Evolutionary conservation across 306 rosid species (phyloP).

Genomic region (Gleditsia sinensis): DNA sequence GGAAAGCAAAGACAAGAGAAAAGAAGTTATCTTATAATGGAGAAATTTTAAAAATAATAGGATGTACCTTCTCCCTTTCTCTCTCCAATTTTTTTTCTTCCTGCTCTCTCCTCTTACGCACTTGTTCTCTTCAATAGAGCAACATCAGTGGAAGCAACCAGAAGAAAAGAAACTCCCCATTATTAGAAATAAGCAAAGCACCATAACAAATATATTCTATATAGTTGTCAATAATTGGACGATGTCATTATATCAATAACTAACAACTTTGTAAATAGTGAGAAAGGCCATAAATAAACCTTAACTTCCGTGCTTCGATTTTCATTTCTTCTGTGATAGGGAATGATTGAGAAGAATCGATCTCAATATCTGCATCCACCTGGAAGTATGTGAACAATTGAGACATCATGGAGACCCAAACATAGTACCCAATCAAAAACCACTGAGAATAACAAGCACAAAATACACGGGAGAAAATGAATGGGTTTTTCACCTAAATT

Average conservation of each 20-base stretch:
- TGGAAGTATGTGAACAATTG: constrained; percentile 39
- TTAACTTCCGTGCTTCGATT: constrained; percentile 59
- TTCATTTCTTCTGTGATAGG: constrained; percentile 62
- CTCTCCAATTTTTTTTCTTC: constrained; percentile 49
- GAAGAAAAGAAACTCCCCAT: constrained; percentile 12
- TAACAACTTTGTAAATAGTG: not conserved
- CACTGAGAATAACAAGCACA: not conserved
- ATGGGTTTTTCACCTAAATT: not conserved
- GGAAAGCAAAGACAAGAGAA: not conserved
- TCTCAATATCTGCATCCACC: constrained; percentile 60
- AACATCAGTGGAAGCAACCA: constrained; percentile 18
- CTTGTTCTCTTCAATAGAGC: constrained; percentile 49
- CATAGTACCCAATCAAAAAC: not conserved
- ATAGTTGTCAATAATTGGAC: not conserved
- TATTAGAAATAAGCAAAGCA: not conserved
- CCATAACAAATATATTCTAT: not conserved
- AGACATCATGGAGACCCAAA: constrained; percentile 5
- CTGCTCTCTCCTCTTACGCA: constrained; percentile 37
- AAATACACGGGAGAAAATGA: not conserved
- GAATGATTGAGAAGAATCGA: constrained; percentile 58
- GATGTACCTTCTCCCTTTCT: constrained; percentile 70
- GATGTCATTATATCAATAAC: not conserved
- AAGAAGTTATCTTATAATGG: not conserved
- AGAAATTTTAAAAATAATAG: not conserved
- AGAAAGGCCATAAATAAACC: constrained; percentile 44